Conservation (phyloP, 2,329 filamentous ascomycete species). For the Laburnicola sp. region DNA sequence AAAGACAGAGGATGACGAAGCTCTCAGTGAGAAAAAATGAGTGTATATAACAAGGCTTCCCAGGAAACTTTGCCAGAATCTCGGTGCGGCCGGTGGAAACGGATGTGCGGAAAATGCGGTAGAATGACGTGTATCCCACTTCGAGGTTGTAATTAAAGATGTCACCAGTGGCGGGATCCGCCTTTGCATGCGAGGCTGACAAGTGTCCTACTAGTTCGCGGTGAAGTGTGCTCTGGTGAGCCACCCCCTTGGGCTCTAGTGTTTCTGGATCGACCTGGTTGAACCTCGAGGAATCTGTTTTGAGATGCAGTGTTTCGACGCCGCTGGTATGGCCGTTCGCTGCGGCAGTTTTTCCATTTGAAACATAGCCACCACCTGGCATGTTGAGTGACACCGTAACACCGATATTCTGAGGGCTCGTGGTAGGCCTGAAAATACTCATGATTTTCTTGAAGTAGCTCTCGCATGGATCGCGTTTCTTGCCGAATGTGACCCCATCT, state of each 20-base stretch:
- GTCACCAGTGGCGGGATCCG: conserved; percentile 73
- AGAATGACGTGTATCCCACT: conserved; percentile 60
- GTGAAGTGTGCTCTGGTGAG: conserved; percentile 64
- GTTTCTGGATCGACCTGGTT: conserved; percentile 70
- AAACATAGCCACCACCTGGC: conserved; percentile 52
- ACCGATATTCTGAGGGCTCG: conserved; percentile 59
- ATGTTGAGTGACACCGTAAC: conserved; percentile 69
- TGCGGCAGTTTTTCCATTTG: conserved; percentile 12
- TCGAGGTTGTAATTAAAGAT: conserved; percentile 82
- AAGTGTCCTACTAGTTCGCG: conserved; percentile 68
- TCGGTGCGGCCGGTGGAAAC: conserved; percentile 66
- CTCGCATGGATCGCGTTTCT: conserved; percentile 73
- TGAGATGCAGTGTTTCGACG: conserved; percentile 60
- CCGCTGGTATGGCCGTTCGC: conserved; percentile 37
- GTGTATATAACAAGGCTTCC: conserved; percentile 73
- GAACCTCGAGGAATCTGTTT: conserved; percentile 60
- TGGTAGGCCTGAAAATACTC: conserved; percentile 56
- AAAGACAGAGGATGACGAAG: conserved; percentile 74
- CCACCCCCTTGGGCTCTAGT: conserved; percentile 70
- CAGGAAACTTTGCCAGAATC: conserved; percentile 69
- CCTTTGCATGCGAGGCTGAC: conserved; percentile 71
- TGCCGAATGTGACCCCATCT: conserved; percentile 66
- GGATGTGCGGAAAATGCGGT: conserved; percentile 70
- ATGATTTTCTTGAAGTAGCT: conserved; percentile 73
- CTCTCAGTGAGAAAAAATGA: conserved; percentile 74